phyloP scores from a whole-genome alignment of 192 early-diverging fungal genomes.

The Mortierella antarctica region DNA sequence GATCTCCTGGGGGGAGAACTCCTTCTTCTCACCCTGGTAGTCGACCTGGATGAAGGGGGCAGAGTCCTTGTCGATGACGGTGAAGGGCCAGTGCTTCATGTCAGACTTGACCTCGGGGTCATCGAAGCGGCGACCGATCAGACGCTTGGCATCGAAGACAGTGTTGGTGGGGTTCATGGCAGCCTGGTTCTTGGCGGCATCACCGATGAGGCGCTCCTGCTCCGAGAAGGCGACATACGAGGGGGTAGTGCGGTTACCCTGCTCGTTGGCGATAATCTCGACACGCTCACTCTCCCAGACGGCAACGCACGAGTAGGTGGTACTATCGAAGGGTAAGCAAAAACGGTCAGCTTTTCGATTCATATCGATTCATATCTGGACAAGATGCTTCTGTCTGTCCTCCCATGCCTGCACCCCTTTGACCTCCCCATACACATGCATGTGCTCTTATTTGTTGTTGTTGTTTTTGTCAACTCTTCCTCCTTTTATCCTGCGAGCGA shows the following conservation, averaged over 20 bases:
- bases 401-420: too few species aligned
- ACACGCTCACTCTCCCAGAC: slow-evolving; percentile 54
- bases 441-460: too few species aligned
- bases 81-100: slow-evolving; percentile 88
- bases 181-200: slow-evolving; percentile 92
- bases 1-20: slow-evolving; percentile 89
- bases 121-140: slow-evolving; percentile 89
- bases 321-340: slow-evolving; percentile 9
- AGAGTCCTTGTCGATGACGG: slow-evolving; percentile 74
- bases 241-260: slow-evolving; percentile 90
- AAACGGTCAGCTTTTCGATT: neutral
- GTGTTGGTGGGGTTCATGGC: slow-evolving; percentile 93
- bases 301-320: slow-evolving; percentile 59
- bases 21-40: slow-evolving; percentile 85
- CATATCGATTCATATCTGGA: too few species aligned
- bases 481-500: too few species aligned
- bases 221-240: slow-evolving; percentile 89
- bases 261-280: slow-evolving; percentile 88
- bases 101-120: slow-evolving; percentile 85
- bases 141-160: slow-evolving; percentile 90
- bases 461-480: too few species aligned
- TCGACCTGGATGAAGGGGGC: slow-evolving; percentile 85
- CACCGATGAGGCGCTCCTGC: slow-evolving; percentile 84
- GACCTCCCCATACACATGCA: too few species aligned
- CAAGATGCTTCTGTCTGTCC: too few species aligned